phyloP scores from a whole-genome alignment of 202 grass and related monocot species.

The Eragrostis tef region DNA sequence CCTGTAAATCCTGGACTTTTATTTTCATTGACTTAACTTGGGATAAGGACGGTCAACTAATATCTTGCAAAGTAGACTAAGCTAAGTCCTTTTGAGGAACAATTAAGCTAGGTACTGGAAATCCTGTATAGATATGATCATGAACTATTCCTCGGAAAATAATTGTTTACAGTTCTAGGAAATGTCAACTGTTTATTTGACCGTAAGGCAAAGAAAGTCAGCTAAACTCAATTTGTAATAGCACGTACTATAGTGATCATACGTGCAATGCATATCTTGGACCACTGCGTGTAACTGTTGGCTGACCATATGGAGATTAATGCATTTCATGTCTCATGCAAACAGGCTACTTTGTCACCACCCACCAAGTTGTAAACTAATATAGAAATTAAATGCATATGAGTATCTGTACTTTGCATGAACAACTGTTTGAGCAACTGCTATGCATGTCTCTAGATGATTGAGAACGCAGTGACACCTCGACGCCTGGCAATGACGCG shows the following conservation, averaged over 20 bases:
- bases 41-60: conserved; percentile 26
- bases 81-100: background rate
- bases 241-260: background rate
- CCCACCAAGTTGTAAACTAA: background rate
- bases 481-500: conserved; percentile 27
- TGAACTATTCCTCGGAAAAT: background rate
- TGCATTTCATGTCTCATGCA: background rate
- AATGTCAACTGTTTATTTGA: conserved; percentile 46
- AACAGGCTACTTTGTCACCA: background rate
- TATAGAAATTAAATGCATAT: background rate
- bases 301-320: background rate
- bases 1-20: background rate
- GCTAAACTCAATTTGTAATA: conserved; percentile 35
- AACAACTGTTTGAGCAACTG: background rate
- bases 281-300: background rate
- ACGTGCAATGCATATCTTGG: background rate
- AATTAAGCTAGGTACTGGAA: background rate
- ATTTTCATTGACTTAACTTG: background rate
- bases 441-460: background rate
- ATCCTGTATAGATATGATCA: background rate
- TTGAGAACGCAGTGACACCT: background rate
- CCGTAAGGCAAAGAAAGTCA: conserved; percentile 4
- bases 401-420: background rate
- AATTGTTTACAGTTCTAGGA: background rate
- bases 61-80: conserved; percentile 20